Evolutionary conservation across 768 basidiomycete species (phyloP), one percentile per base, ranked within the genome.

Genomic region (Chalciporus pseudorubinellus): DNA sequence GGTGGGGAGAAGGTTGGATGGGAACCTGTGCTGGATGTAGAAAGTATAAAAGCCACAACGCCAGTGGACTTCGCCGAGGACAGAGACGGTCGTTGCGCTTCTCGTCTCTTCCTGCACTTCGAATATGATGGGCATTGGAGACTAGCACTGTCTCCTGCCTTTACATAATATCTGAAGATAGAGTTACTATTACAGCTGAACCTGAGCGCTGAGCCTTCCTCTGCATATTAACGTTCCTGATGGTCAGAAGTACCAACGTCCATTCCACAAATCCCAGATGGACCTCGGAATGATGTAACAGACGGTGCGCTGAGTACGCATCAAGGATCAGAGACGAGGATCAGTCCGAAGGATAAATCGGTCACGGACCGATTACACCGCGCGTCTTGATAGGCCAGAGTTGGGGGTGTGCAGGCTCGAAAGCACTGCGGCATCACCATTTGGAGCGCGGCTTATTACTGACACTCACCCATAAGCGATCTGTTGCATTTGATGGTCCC

Each of bases 101-200:
- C 64, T 55, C 13, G 46, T 38, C 42, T 38, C 56, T 61, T 58
- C 55, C 33, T 36, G 39, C 39, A 57, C 54, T 55, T 58, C 50
- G 62, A 56, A 47, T 46, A 34, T 21, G 50, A 51, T 46, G 34
- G 44, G 46, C 20, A 50, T 29, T 36, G 38, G 53, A 44, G 52
- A 54, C 19, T 22, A 31, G 53, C 22, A 44, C 52, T 46, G 44
- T 50, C 40, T 18, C 49, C 26, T 48, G 46, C 39, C 10, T 55
- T 65, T 65, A 65, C 64, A 61, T 64, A 57, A 59, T 51, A 22
- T 50, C 54, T 50, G 50, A 49, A 54, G 63, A 64, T 57, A 66
- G 50, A 24, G 63, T 62, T 53, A 52, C 56, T 55, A 57, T 51
- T 66, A 64, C 56, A 54, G 48, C 41, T 46, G 44, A 40, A 7